These are phyloP conservation scores for Psilocybe sp. DNA, from an alignment of 768 basidiomycete species.

Conservation along the genomic window DNA sequence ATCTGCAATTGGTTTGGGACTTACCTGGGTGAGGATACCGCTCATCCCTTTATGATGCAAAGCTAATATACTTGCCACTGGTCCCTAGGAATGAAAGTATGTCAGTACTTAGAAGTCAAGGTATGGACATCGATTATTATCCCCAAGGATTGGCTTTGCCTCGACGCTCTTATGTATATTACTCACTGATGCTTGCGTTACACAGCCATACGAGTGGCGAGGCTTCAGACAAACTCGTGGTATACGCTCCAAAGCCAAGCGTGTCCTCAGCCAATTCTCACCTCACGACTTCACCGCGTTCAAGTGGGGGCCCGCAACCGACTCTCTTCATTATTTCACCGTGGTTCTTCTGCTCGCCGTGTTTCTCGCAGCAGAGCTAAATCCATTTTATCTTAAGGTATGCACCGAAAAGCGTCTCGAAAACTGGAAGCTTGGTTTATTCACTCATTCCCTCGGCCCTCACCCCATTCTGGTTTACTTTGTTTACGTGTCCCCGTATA, in stretches of 20 bases:
- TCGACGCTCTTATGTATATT: no score
- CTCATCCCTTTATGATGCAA: slow-evolving; percentile 6
- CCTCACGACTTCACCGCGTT: slow-evolving; percentile 88
- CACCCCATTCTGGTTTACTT: slow-evolving; percentile 1
- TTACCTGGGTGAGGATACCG: slow-evolving; percentile 56
- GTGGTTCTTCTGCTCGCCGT: slow-evolving; percentile 75
- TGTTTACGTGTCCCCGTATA: slow-evolving; percentile 14
- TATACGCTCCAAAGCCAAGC: slow-evolving; percentile 72
- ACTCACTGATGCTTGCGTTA: slow-evolving; percentile 1
- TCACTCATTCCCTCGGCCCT: background rate
- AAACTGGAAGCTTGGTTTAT: no score
- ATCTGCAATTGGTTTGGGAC: slow-evolving; percentile 89
- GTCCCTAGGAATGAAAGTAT: slow-evolving; percentile 75
- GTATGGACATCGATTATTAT: slow-evolving; percentile 31
- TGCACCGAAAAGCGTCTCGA: slow-evolving; percentile 7
- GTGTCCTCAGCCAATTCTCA: slow-evolving; percentile 81
- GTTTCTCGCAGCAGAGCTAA: slow-evolving; percentile 82
- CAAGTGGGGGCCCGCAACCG: slow-evolving; percentile 80
- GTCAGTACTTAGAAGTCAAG: slow-evolving; percentile 87
- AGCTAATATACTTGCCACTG: slow-evolving; percentile 12
- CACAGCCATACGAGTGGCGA: slow-evolving; percentile 81
- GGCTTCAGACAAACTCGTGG: slow-evolving; percentile 78
- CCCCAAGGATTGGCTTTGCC: slow-evolving; percentile 9
- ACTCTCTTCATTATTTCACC: slow-evolving; percentile 69
- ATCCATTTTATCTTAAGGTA: slow-evolving; percentile 87